Percentiles rank a stretch among this genome's conserved stretches.
phyloP scores from a whole-genome alignment of 225 moss, liverwort and hornwort species.

The Bryoerythrophyllum caledonicum region DNA sequence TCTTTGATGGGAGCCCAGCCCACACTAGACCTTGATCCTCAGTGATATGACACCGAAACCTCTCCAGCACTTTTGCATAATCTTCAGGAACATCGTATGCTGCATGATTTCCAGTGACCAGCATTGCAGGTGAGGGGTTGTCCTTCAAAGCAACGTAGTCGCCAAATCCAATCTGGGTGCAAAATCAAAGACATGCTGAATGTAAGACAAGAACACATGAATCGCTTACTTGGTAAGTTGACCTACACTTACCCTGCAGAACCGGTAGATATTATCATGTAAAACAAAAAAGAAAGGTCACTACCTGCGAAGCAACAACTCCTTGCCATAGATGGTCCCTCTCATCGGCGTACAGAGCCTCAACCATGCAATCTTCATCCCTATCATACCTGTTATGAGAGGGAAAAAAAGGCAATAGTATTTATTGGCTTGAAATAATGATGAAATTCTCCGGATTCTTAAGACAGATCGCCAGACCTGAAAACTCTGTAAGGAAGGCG shows the following conservation, averaged over 20 bases:
- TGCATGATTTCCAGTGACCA: conserved; percentile 47
- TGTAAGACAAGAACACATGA: not conserved
- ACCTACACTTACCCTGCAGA: not conserved
- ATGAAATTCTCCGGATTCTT: not conserved
- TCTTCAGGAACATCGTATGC: conserved; percentile 67
- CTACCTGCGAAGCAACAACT: conserved; percentile 61
- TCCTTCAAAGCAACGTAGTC: conserved; percentile 60
- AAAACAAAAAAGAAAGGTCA: conserved; percentile 15
- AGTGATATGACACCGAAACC: conserved; percentile 64
- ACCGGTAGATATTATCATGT: not conserved
- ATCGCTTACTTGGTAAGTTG: not conserved
- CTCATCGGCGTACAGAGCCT: conserved; percentile 70
- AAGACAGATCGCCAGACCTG: conserved; percentile 30
- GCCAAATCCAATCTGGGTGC: conserved; percentile 71
- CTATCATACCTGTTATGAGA: conserved; percentile 53
- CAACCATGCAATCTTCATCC: conserved; percentile 85
- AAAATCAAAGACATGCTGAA: not conserved
- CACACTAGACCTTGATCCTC: conserved; percentile 72
- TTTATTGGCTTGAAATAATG: not conserved
- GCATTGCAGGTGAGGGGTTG: conserved; percentile 43
- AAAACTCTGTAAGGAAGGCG: conserved; percentile 59
- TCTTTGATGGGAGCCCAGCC: conserved; percentile 68
- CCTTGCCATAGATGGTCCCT: conserved; percentile 64
- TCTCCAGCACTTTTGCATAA: conserved; percentile 56
- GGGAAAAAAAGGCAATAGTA: not conserved